Evolutionary conservation across 2,329 filamentous ascomycete species (phyloP), one percentile per base, ranked within the genome.

Genomic region (Pestalotiopsis sp.): DNA sequence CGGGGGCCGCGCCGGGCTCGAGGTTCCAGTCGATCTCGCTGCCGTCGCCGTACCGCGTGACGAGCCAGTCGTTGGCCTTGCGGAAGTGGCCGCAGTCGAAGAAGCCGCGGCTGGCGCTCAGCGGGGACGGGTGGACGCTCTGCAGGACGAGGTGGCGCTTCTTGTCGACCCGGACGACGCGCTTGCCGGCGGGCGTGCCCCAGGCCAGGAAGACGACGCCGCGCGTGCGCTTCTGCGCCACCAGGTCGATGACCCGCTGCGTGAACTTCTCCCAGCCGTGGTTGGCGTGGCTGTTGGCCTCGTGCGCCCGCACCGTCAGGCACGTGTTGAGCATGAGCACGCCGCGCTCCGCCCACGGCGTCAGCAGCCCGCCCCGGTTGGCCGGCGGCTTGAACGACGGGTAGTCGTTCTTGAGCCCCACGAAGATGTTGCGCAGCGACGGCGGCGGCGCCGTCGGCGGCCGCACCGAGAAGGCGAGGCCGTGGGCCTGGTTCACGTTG

Each of bases 191-290:
- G 1, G 94, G 93, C 5, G 85, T 90, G 17, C 96, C 96, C 96
- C 96, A 99, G 0, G 95, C 95, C 80, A 99, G 83, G 78, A 98
- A 99, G 4, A 98, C 96, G 1, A 99, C 95, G 1, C 96, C 96
- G 36, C 87, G 85, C 0, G 88, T 90, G 59, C 94, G 88, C 73
- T 92, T 90, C 77, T 91, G 89, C 0, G 92, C 92, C 2, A 98
- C 93, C 0, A 93, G 87, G 73, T 98, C 94, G 71, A 99, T 97
- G 57, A 96, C 92, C 72, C 90, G 93, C 78, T 98, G 95, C 23
- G 95, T 99, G 78, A 99, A 93, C 59, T 86, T 86, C 81, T 99
- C 96, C 96, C 96, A 99, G 17, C 96, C 96, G 71, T 91, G 91
- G 75, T 92, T 92, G 2, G 92, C 85, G 80, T 99, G 96, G 36